These are phyloP conservation scores for Moesziomyces parantarcticus DNA, from an alignment of 1,284 basidiomycete species.

Conservation along the genomic window DNA sequence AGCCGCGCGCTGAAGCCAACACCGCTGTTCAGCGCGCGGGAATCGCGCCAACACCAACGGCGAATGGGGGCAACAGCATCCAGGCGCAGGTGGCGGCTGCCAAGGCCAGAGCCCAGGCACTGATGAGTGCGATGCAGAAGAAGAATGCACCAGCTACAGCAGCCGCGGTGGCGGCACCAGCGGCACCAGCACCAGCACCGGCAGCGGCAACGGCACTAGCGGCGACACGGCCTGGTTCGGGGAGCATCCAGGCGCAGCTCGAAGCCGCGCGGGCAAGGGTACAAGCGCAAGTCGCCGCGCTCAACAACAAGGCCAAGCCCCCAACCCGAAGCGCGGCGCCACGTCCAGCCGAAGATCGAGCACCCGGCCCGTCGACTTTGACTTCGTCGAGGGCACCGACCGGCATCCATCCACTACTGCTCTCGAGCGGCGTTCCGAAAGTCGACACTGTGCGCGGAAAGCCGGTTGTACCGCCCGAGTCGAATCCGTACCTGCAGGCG, in stretches of 20 bases:
- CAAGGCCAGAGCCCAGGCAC: slow-evolving; percentile 45
- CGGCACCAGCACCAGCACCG: background rate
- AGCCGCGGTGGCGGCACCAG: background rate
- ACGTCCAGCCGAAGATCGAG: background rate
- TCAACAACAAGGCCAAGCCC: slow-evolving; percentile 17
- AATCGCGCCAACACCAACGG: slow-evolving; percentile 15
- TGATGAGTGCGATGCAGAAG: slow-evolving; percentile 40
- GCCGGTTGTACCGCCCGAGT: slow-evolving; percentile 4
- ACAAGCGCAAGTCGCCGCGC: slow-evolving; percentile 40
- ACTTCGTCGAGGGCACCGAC: slow-evolving; percentile 37
- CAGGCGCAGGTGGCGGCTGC: slow-evolving; percentile 55
- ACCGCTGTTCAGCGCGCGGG: slow-evolving; percentile 10
- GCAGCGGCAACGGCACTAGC: background rate
- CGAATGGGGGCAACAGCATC: slow-evolving; percentile 19
- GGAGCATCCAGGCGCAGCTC: slow-evolving; percentile 50
- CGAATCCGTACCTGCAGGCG: slow-evolving; percentile 60
- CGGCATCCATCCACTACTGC: slow-evolving; percentile 59
- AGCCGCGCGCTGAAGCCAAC: slow-evolving; percentile 15
- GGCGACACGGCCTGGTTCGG: background rate
- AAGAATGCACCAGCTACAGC: slow-evolving; percentile 4
- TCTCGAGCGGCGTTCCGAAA: slow-evolving; percentile 14
- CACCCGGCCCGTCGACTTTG: background rate
- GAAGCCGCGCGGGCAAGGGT: slow-evolving; percentile 51
- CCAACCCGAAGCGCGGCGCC: slow-evolving; percentile 3
- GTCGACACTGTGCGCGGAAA: no score